These are phyloP conservation scores for Trichophyton simii DNA, from an alignment of 2,329 filamentous ascomycete species.

Conservation along the genomic window DNA sequence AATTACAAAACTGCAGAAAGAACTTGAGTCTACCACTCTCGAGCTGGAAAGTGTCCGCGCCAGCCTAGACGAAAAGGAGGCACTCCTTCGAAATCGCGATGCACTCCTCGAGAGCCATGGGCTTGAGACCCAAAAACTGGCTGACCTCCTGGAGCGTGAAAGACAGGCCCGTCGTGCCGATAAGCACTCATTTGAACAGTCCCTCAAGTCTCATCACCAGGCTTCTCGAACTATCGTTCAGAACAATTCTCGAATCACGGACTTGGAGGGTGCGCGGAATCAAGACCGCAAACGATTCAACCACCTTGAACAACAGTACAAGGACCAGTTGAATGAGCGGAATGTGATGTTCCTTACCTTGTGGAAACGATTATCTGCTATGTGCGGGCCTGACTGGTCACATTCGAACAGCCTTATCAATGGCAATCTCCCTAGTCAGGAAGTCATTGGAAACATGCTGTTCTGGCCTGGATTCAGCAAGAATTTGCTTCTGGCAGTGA, in stretches of 20 bases:
- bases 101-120: constrained; percentile 76
- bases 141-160: constrained; percentile 84
- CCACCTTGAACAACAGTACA: constrained; percentile 64
- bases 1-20: constrained; percentile 74
- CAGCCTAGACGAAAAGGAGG: constrained; percentile 77
- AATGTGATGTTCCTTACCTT: constrained; percentile 78
- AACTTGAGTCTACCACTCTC: constrained; percentile 70
- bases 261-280: constrained; percentile 68
- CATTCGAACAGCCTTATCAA: constrained; percentile 82
- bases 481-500: constrained; percentile 76
- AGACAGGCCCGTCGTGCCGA: constrained; percentile 72
- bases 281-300: constrained; percentile 67
- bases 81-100: constrained; percentile 79
- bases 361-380: constrained; percentile 73
- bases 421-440: constrained; percentile 70
- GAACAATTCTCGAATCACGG: constrained; percentile 70
- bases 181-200: constrained; percentile 74
- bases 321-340: constrained; percentile 77
- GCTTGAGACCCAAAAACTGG: constrained; percentile 71
- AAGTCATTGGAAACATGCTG: constrained; percentile 73
- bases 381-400: constrained; percentile 87
- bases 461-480: constrained; percentile 68
- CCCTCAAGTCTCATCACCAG: constrained; percentile 76
- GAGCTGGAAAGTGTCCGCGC: constrained; percentile 70
- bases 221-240: constrained; percentile 74